Percentiles rank a stretch among this genome's conserved stretches.
Conservation (phyloP, 2,329 filamentous ascomycete species). For the Phialophora chinensis region DNA sequence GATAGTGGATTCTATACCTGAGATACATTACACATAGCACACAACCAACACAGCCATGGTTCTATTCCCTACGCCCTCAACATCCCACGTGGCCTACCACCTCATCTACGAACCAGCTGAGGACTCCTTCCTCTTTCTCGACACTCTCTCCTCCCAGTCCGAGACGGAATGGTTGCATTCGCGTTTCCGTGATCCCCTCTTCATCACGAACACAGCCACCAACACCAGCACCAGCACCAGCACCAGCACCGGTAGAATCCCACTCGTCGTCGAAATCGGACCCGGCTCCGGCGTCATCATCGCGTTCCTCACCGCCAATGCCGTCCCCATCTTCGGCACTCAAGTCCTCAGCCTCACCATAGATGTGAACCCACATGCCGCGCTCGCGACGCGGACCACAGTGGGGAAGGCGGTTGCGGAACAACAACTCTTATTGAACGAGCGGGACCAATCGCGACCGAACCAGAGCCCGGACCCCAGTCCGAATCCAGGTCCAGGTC, state of each 20-base stretch:
- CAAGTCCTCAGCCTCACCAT: constrained; percentile 75
- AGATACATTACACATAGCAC: background rate
- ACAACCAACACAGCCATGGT: background rate
- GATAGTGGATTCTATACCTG: too few relatives aligned
- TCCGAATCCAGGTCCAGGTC: too few relatives aligned
- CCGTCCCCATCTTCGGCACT: constrained; percentile 70
- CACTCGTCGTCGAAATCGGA: constrained; percentile 82
- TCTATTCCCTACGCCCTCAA: constrained; percentile 93
- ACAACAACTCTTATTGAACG: background rate
- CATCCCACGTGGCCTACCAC: constrained; percentile 86
- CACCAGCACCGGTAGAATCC: constrained; percentile 42
- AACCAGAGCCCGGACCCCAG: constrained; percentile 27
- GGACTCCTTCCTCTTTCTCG: constrained; percentile 91
- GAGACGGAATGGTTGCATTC: constrained; percentile 72
- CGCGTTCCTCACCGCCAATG: constrained; percentile 81
- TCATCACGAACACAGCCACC: background rate
- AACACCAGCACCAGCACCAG: too few relatives aligned
- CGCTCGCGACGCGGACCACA: constrained; percentile 74
- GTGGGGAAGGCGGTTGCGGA: constrained; percentile 59
- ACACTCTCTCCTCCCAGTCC: constrained; percentile 76
- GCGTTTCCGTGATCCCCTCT: constrained; percentile 58
- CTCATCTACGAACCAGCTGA: constrained; percentile 94
- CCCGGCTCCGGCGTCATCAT: constrained; percentile 94
- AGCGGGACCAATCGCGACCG: too few relatives aligned
- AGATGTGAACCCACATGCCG: constrained; percentile 87